Conservation (phyloP, 768 basidiomycete species). For the Leucocoprinus leucothites region DNA sequence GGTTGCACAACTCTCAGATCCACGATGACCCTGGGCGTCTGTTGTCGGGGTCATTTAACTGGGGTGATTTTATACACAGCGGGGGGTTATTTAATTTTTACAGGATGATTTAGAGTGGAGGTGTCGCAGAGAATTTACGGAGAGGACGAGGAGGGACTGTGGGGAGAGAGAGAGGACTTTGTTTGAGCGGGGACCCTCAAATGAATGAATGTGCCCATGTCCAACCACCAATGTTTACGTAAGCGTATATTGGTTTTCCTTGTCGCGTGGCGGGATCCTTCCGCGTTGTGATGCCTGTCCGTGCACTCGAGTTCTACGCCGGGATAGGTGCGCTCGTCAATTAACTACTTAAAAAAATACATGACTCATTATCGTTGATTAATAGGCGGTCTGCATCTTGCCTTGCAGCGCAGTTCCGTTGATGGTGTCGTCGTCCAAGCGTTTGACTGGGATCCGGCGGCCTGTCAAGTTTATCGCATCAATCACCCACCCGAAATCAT, state of each 20-base stretch:
- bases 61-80: not conserved
- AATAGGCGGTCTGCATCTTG: constrained; percentile 71
- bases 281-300: constrained; percentile 21
- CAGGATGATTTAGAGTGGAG: no score
- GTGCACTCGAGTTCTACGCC: constrained; percentile 68
- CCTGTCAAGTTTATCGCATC: constrained; percentile 64
- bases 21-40: constrained; percentile 13
- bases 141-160: not conserved
- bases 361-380: not conserved
- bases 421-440: constrained; percentile 53
- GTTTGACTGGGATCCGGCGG: constrained; percentile 82
- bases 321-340: constrained; percentile 58
- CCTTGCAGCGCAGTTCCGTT: constrained; percentile 50
- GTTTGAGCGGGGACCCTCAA: not conserved
- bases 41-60: not conserved
- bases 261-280: no score
- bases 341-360: not conserved
- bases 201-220: constrained; percentile 2
- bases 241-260: constrained; percentile 8
- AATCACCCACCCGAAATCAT: constrained; percentile 52
- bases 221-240: constrained; percentile 6
- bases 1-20: constrained; percentile 5
- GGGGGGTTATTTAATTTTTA: no score
- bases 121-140: not conserved
- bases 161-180: not conserved